Evolutionary conservation across 768 basidiomycete species (phyloP).

Genomic region (Lactarius hatsudake): DNA sequence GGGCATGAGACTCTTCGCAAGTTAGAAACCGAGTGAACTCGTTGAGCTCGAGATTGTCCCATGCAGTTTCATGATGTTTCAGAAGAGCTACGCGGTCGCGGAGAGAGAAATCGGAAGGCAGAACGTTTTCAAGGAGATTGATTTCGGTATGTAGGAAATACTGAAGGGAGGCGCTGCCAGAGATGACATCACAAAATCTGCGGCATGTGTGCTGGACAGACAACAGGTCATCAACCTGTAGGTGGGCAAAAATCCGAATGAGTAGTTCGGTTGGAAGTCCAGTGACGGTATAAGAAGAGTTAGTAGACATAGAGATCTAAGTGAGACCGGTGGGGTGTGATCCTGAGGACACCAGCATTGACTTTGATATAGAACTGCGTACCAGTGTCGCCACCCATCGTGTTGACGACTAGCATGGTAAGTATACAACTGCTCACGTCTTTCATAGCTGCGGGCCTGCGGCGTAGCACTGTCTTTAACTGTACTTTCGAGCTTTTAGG

Average conservation of each 20-base stretch:
- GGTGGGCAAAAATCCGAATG: neutral
- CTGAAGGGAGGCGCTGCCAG: neutral
- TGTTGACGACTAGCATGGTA: neutral
- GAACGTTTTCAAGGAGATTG: neutral
- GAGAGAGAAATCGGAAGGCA: neutral
- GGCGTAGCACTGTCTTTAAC: too few species aligned
- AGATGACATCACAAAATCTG: neutral
- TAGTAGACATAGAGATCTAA: too few species aligned
- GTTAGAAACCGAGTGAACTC: too few species aligned
- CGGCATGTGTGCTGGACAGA: constrained; percentile 6
- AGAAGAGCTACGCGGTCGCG: neutral
- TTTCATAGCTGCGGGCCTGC: too few species aligned
- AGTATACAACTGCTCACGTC: too few species aligned
- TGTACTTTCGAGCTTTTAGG: too few species aligned
- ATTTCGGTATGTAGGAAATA: neutral
- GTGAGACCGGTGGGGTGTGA: neutral
- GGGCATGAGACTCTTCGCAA: too few species aligned
- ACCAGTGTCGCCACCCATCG: neutral
- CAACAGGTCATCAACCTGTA: neutral
- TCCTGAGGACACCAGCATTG: neutral
- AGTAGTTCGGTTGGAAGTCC: too few species aligned
- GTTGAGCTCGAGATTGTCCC: neutral
- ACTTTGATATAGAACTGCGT: neutral
- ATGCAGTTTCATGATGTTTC: neutral
- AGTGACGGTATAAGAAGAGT: too few species aligned